phyloP scores from a whole-genome alignment of 345 rosid species.

The Anacardium occidentale region DNA sequence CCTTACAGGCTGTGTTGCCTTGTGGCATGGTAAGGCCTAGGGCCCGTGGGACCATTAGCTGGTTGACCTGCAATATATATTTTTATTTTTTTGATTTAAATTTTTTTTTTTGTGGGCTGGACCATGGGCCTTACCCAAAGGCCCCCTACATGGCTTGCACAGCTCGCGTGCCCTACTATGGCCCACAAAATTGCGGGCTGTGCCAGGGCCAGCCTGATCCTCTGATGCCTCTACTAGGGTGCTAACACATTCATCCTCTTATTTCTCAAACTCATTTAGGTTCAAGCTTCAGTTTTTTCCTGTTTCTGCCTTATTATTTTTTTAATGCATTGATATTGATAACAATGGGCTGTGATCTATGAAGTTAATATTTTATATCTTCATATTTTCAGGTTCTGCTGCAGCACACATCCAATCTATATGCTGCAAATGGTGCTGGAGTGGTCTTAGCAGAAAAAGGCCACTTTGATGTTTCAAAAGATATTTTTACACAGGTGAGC shows the following conservation, averaged over 20 bases:
- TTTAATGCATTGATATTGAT: background rate
- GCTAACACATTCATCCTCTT: background rate
- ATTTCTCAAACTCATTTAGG: background rate
- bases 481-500: conserved; percentile 83
- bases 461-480: conserved; percentile 92
- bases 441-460: conserved; percentile 96
- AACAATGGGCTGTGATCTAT: background rate
- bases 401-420: conserved; percentile 84
- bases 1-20: too few species aligned
- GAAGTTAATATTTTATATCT: conserved; percentile 10
- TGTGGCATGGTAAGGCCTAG: too few species aligned
- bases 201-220: too few species aligned
- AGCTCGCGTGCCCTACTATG: too few species aligned
- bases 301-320: background rate
- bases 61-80: too few species aligned
- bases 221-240: too few species aligned
- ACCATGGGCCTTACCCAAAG: too few species aligned
- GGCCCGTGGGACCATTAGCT: too few species aligned
- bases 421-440: conserved; percentile 98
- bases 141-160: too few species aligned
- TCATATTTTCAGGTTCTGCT: conserved; percentile 62
- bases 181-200: too few species aligned
- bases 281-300: background rate
- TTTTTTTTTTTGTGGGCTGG: too few species aligned
- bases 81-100: too few species aligned